Conservation (phyloP, 2,329 filamentous ascomycete species). For the Exophiala phaeomuriformis region DNA sequence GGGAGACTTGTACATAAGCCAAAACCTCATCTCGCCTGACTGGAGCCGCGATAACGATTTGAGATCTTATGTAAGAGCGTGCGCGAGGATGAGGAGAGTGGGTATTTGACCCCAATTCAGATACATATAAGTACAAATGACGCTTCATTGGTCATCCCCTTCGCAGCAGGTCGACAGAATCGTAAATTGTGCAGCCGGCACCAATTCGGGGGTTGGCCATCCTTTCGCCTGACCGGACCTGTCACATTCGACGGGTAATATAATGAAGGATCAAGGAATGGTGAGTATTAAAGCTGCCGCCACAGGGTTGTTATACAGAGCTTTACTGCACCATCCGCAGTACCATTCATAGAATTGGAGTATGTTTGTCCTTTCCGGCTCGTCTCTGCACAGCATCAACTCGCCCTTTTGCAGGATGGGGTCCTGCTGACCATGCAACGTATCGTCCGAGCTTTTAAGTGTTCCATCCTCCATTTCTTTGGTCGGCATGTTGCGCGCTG, state of each 20-base stretch:
- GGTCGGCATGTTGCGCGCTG: not conserved
- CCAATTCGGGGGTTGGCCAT: not conserved
- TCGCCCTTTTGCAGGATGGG: not conserved
- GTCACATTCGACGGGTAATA: slow-evolving; percentile 3
- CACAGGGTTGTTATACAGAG: slow-evolving; percentile 12
- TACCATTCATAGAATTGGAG: not conserved
- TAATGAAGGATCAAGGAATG: slow-evolving; percentile 12
- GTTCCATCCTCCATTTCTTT: not conserved
- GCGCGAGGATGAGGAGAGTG: too few species aligned
- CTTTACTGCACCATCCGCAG: not conserved
- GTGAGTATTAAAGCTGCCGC: not conserved
- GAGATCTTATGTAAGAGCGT: too few species aligned
- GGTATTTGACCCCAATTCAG: too few species aligned
- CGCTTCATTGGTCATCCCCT: too few species aligned
- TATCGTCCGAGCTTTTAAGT: not conserved
- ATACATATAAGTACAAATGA: too few species aligned
- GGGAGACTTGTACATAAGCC: too few species aligned
- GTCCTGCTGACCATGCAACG: not conserved
- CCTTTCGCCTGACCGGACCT: not conserved
- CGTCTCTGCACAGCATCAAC: not conserved
- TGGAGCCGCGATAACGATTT: too few species aligned
- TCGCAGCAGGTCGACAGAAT: too few species aligned
- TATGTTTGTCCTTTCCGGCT: not conserved
- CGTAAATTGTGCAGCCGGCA: too few species aligned
- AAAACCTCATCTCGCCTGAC: too few species aligned